A percentile compares a stretch with the other conserved stretches of the same genome.
Conservation (phyloP, 23 red algal species). For the Porphyridium purpureum region DNA sequence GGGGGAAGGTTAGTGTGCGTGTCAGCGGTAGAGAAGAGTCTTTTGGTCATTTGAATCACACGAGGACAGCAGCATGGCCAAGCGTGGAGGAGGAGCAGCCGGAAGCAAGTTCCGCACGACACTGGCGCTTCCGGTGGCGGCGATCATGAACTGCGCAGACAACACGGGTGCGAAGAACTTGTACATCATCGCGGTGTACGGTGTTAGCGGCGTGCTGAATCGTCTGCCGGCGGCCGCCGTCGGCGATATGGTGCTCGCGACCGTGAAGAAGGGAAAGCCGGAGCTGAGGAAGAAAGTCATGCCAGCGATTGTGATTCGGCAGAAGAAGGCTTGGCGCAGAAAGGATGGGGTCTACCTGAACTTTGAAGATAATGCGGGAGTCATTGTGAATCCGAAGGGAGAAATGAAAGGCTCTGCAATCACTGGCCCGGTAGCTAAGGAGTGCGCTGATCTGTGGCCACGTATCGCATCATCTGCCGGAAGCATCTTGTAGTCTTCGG, state of each 20-base stretch:
- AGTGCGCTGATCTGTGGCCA: slow-evolving; percentile 97
- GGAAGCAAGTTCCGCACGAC: slow-evolving; percentile 90
- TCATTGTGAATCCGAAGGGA: slow-evolving; percentile 95
- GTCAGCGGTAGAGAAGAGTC: no score
- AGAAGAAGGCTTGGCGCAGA: slow-evolving; percentile 82
- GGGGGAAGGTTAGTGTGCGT: no score
- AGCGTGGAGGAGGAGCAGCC: slow-evolving; percentile 78
- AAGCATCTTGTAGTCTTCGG: slow-evolving; percentile 80
- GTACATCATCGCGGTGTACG: slow-evolving; percentile 93
- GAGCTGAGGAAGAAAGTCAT: slow-evolving; percentile 97
- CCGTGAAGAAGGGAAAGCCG: slow-evolving; percentile 98
- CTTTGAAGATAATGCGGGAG: slow-evolving; percentile 99
- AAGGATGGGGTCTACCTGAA: slow-evolving; percentile 83
- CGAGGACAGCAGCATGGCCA: no score
- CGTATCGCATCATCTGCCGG: slow-evolving; percentile 80
- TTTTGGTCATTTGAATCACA: no score
- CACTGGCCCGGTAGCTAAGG: slow-evolving; percentile 94
- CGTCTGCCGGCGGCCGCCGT: slow-evolving; percentile 78
- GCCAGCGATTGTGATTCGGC: slow-evolving; percentile 84
- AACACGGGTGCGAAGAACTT: slow-evolving; percentile 99
- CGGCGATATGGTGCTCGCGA: slow-evolving; percentile 96
- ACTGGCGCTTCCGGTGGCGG: slow-evolving; percentile 79
- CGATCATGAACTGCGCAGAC: slow-evolving; percentile 98
- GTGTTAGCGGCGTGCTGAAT: slow-evolving; percentile 77
- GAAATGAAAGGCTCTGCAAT: slow-evolving; percentile 99